phyloP scores from a whole-genome alignment of 345 rosid genomes.

The Sisymbrium altissimum region DNA sequence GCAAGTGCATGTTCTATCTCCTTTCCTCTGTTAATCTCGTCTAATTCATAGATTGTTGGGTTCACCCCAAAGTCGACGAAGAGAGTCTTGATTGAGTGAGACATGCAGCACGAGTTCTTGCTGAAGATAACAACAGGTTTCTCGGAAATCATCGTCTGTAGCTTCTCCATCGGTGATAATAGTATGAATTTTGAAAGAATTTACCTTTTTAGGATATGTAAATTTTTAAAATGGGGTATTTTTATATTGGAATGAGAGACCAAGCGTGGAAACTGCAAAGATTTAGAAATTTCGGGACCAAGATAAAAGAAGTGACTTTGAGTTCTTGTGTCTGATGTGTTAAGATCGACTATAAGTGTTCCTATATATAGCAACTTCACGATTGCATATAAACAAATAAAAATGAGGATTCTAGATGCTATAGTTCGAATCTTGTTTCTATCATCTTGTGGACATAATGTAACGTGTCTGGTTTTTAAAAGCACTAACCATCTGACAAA shows the following conservation, averaged over 20 bases:
- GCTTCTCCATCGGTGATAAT: conserved; percentile 47
- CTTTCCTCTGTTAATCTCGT: conserved; percentile 52
- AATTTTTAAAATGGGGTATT: background rate
- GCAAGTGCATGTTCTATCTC: conserved; percentile 72
- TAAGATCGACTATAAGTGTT: background rate
- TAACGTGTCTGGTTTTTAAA: background rate
- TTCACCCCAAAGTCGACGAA: conserved; percentile 66
- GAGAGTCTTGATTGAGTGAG: conserved; percentile 63
- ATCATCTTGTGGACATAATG: too few relatives aligned
- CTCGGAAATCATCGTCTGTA: conserved; percentile 49
- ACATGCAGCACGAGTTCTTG: conserved; percentile 65
- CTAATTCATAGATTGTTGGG: conserved; percentile 59
- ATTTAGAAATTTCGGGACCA: too few relatives aligned
- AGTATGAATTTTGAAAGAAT: background rate
- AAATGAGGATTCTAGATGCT: background rate
- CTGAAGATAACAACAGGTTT: conserved; percentile 83
- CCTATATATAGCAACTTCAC: conserved; percentile 17
- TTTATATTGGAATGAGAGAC: background rate
- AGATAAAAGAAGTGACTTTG: background rate
- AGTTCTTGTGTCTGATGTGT: conserved; percentile 4
- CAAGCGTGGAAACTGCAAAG: background rate
- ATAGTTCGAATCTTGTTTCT: background rate
- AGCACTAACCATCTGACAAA: background rate
- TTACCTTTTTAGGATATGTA: background rate
- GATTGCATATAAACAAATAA: background rate